Evolutionary conservation across 2,329 filamentous ascomycete genomes (phyloP), one percentile per base, ranked within the genome.

Genomic region (Ophiocordyceps sinensis): DNA sequence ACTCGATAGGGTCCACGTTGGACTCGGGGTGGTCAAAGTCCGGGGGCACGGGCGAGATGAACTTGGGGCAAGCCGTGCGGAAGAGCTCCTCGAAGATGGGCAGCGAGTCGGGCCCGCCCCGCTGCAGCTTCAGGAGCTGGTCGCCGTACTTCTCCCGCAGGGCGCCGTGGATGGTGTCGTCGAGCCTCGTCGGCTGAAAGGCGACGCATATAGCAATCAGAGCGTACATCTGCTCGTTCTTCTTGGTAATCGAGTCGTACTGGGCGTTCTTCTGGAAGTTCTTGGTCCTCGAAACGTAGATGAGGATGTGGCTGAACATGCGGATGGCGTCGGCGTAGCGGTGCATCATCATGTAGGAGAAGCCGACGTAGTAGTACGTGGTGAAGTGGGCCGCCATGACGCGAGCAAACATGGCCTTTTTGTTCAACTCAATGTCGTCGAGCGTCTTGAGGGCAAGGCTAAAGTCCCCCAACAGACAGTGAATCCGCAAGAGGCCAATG

Each of bases 341-440:
- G 70, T 91, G 87, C 85, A 96, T 94, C 91, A 98, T 98, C 89
- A 98, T 96, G 82, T 98, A 98, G 53, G 86, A 94, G 79, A 98
- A 98, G 53, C 91, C 91, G 48, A 98, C 89, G 64, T 96, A 96
- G 79, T 98, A 98, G 78, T 96, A 98, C 50, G 91, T 98, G 52
- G 89, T 95, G 71, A 96, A 96, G 73, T 98, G 91, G 44, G 91
- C 91, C 41, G 91, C 89, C 91, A 98, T 96, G 62, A 98, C 91
- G 51, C 91, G 85, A 48, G 91, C 89, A 63, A 98, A 98, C 85
- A 96, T 96, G 65, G 91, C 88, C 75, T 96, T 96, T 76, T 98
- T 98, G 75, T 96, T 98, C 57, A 98, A 80, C 76, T 98, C 91
- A 59, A 98, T 96, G 62, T 96, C 89, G 63, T 98, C 91, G 51